phyloP scores from a whole-genome alignment of 1,139 yeast species.

The Casaregolazyma suthepensis region DNA sequence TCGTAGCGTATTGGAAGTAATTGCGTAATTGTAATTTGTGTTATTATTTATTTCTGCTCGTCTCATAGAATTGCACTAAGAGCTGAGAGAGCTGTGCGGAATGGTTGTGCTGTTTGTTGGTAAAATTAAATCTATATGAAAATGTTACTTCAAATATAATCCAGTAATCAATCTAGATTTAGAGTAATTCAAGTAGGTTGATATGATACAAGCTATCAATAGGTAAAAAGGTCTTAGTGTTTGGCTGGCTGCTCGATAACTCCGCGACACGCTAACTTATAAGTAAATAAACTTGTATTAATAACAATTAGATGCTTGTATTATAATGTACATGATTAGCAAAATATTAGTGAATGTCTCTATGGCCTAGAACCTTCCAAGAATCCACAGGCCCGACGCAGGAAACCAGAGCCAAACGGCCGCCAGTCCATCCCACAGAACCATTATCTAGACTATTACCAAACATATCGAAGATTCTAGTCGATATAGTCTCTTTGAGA shows the following conservation, averaged over 20 bases:
- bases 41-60: too few species aligned
- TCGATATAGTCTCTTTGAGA: conserved; percentile 56
- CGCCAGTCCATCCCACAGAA: conserved; percentile 54
- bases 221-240: too few species aligned
- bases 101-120: too few species aligned
- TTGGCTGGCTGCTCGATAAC: too few species aligned
- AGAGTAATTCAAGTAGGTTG: not conserved
- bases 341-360: conserved; percentile 22
- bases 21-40: too few species aligned
- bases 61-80: too few species aligned
- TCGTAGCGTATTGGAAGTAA: too few species aligned
- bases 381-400: conserved; percentile 72
- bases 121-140: too few species aligned
- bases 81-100: too few species aligned
- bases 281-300: not conserved
- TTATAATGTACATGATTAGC: not conserved
- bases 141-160: not conserved
- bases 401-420: conserved; percentile 59
- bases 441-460: conserved; percentile 43
- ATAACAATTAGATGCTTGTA: not conserved
- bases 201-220: too few species aligned
- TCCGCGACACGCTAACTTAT: not conserved
- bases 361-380: conserved; percentile 60
- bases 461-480: conserved; percentile 64
- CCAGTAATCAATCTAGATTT: not conserved